Conservation (phyloP, 2,329 filamentous ascomycete species). For the Beauveria sp. region DNA sequence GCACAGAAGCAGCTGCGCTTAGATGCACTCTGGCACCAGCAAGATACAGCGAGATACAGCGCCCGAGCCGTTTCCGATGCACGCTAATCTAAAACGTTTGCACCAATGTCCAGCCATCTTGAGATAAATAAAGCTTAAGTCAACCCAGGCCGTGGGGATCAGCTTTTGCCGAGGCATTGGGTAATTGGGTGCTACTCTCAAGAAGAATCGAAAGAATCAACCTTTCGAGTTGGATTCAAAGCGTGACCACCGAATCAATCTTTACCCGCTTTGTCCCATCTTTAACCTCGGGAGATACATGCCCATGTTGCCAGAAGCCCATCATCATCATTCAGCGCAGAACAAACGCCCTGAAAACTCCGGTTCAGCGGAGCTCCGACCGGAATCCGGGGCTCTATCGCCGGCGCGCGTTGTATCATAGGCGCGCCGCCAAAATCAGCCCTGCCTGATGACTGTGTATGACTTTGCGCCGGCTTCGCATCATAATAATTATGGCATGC, state of each 20-base stretch:
- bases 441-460: not conserved
- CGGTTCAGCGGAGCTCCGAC: constrained; percentile 10
- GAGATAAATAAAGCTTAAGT: too few relatives aligned
- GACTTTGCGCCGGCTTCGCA: not conserved
- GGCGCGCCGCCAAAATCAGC: not conserved
- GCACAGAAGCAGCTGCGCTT: too few relatives aligned
- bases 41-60: not conserved
- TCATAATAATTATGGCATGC: not conserved
- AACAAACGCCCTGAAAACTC: not conserved
- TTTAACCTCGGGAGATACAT: constrained; percentile 3
- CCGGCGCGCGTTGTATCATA: not conserved
- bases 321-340: not conserved
- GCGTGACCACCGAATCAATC: not conserved
- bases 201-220: too few relatives aligned
- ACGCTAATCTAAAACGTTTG: not conserved
- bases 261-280: constrained; percentile 5
- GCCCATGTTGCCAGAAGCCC: not conserved
- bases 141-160: not conserved
- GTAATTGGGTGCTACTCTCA: not conserved
- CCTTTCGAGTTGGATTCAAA: too few relatives aligned
- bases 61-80: constrained; percentile 1
- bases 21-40: too few relatives aligned
- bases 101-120: not conserved
- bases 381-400: constrained; percentile 10
- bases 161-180: constrained; percentile 1